A percentile compares a stretch with the other conserved stretches of the same genome.
These are phyloP conservation scores for Hericium coralloides DNA, from an alignment of 768 basidiomycete species.

Conservation along the genomic window DNA sequence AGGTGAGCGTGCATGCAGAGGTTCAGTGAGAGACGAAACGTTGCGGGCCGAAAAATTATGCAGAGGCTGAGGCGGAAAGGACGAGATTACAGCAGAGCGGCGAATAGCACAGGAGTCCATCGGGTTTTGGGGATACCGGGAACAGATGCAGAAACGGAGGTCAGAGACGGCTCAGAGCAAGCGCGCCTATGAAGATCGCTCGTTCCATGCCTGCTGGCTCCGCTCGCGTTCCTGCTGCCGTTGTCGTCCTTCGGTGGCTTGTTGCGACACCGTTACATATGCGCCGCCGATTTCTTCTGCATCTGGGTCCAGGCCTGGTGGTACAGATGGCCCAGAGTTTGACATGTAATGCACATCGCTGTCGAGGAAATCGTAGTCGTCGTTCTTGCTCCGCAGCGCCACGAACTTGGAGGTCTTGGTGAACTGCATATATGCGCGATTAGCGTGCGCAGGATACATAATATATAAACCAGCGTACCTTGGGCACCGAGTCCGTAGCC, in stretches of 20 bases:
- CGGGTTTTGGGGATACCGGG: not conserved
- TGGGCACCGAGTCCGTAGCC: slow-evolving; percentile 99
- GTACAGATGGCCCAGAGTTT: slow-evolving; percentile 38
- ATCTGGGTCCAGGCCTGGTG: slow-evolving; percentile 50
- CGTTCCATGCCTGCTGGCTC: slow-evolving; percentile 7
- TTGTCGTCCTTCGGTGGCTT: slow-evolving; percentile 51
- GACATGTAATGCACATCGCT: slow-evolving; percentile 31
- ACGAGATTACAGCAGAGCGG: not conserved
- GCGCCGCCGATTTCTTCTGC: slow-evolving; percentile 75
- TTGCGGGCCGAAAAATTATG: not conserved
- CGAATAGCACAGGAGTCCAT: not conserved
- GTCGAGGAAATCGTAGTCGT: slow-evolving; percentile 63
- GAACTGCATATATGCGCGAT: slow-evolving; percentile 42
- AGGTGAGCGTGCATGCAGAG: not conserved
- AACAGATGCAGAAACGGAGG: not conserved
- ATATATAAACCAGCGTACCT: slow-evolving; percentile 35
- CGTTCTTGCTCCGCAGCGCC: slow-evolving; percentile 69
- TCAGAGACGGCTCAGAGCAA: not conserved
- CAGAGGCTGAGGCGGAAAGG: not conserved
- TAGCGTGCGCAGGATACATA: slow-evolving; percentile 1
- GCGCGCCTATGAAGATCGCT: slow-evolving; percentile 1
- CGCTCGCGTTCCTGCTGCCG: slow-evolving; percentile 7
- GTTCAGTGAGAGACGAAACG: not conserved
- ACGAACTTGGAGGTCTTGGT: slow-evolving; percentile 81
- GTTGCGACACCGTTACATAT: slow-evolving; percentile 79